Evolutionary conservation across 2,329 filamentous ascomycete species (phyloP).

Genomic region (Fusarium cicatricum): DNA sequence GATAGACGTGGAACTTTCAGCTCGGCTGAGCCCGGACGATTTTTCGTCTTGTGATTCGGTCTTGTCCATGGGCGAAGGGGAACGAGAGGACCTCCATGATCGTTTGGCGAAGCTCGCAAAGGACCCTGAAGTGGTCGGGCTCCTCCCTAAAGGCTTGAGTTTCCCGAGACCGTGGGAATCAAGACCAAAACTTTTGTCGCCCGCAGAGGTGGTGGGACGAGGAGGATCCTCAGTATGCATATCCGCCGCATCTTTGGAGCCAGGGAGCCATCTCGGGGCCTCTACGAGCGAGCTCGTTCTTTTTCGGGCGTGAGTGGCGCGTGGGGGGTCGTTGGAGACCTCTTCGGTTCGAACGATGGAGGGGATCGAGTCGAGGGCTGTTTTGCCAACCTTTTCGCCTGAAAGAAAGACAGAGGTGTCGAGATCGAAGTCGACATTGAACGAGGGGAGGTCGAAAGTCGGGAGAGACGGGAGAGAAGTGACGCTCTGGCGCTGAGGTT

Average conservation of each 20-base stretch:
- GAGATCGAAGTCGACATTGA: slow-evolving; percentile 60
- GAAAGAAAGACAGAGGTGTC: slow-evolving; percentile 56
- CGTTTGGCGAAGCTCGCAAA: slow-evolving; percentile 60
- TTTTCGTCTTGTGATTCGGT: slow-evolving; percentile 37
- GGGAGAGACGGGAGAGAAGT: slow-evolving; percentile 27
- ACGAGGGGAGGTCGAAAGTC: slow-evolving; percentile 61
- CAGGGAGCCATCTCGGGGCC: slow-evolving; percentile 61
- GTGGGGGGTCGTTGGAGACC: slow-evolving; percentile 26
- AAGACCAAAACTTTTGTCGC: slow-evolving; percentile 32
- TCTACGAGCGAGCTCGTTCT: slow-evolving; percentile 59
- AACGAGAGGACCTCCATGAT: slow-evolving; percentile 61
- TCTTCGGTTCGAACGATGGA: slow-evolving; percentile 37
- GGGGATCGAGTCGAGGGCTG: slow-evolving; percentile 18
- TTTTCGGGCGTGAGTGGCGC: slow-evolving; percentile 37
- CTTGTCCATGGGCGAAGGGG: slow-evolving; percentile 55
- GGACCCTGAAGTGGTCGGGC: slow-evolving; percentile 54
- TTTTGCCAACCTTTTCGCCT: slow-evolving; percentile 27
- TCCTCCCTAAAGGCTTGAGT: slow-evolving; percentile 46
- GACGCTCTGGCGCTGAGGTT: slow-evolving; percentile 30
- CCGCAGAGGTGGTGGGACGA: slow-evolving; percentile 41
- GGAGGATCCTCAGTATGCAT: slow-evolving; percentile 32
- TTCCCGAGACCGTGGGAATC: slow-evolving; percentile 24
- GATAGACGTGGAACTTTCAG: slow-evolving; percentile 36
- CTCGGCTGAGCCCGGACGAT: slow-evolving; percentile 33
- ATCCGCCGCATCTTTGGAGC: slow-evolving; percentile 52